phyloP scores from a whole-genome alignment of 108 stramenopile species.

The Cyclostephanos tholiformis region DNA sequence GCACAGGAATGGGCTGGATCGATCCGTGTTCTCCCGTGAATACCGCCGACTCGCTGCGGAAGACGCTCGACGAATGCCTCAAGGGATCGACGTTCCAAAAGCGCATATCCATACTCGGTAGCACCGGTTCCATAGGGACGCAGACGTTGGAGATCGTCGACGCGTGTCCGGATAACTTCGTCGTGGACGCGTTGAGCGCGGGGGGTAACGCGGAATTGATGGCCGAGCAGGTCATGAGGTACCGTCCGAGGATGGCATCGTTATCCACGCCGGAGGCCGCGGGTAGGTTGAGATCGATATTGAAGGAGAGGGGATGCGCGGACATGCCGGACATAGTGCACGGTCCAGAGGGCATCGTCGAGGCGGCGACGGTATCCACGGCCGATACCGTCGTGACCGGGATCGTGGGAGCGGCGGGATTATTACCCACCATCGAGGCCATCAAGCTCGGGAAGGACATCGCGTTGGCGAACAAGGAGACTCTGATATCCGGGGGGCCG shows the following conservation, averaged over 20 bases:
- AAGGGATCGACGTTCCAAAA: conserved; percentile 86
- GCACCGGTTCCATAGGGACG: conserved; percentile 95
- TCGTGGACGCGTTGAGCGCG: conserved; percentile 87
- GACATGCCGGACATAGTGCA: conserved; percentile 77
- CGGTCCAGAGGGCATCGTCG: conserved; percentile 86
- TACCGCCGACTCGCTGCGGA: conserved; percentile 63
- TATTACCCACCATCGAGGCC: conserved; percentile 93
- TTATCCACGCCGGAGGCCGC: conserved; percentile 75
- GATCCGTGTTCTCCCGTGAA: conserved; percentile 80
- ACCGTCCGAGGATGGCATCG: conserved; percentile 76
- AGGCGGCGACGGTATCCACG: conserved; percentile 70
- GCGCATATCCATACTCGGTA: conserved; percentile 84
- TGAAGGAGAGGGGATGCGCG: conserved; percentile 54
- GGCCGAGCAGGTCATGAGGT: conserved; percentile 91
- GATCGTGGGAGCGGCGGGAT: conserved; percentile 95
- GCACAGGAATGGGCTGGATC: conserved; percentile 86
- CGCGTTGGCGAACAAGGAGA: conserved; percentile 97
- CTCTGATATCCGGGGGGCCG: conserved; percentile 95
- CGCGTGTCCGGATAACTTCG: conserved; percentile 93
- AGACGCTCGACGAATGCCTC: conserved; percentile 69
- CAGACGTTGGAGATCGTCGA: conserved; percentile 96
- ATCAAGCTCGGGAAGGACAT: conserved; percentile 95
- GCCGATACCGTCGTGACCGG: conserved; percentile 94
- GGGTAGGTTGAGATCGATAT: conserved; percentile 48
- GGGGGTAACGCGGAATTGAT: conserved; percentile 89